These are phyloP conservation scores for Hansenula sp. DNA, from an alignment of 1,139 yeast species.

Conservation along the genomic window DNA sequence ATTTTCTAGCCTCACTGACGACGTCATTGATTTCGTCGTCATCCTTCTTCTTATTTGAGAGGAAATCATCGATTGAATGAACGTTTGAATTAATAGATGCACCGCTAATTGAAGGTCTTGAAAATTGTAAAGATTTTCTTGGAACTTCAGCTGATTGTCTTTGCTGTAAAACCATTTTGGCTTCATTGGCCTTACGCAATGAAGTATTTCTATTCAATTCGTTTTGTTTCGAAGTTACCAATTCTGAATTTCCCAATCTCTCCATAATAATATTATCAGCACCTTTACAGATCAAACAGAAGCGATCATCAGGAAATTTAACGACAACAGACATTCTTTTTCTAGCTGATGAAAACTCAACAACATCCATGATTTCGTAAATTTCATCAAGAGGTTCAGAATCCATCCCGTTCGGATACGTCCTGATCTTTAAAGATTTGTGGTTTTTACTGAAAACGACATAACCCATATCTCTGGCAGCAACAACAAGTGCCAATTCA, in stretches of 20 bases:
- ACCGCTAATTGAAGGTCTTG: conserved; percentile 17
- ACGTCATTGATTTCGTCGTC: conserved; percentile 59
- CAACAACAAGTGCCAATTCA: conserved; percentile 87
- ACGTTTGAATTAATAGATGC: conserved; percentile 22
- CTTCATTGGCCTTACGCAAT: conserved; percentile 74
- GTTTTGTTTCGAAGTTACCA: conserved; percentile 59
- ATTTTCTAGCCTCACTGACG: conserved; percentile 54
- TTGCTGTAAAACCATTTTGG: conserved; percentile 66
- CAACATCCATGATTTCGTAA: conserved; percentile 71
- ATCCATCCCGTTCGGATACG: conserved; percentile 82
- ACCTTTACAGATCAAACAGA: conserved; percentile 85
- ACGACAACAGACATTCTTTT: conserved; percentile 94
- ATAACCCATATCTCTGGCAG: conserved; percentile 92
- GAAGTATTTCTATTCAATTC: conserved; percentile 60
- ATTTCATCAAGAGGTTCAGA: conserved; percentile 57
- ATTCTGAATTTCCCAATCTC: conserved; percentile 50
- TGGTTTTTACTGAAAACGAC: conserved; percentile 69
- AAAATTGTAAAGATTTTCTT: conserved; percentile 22
- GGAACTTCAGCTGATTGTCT: conserved; percentile 27
- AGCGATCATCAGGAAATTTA: conserved; percentile 72
- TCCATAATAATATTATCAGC: conserved; percentile 94
- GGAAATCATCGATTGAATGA: conserved; percentile 53
- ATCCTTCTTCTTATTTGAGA: conserved; percentile 42
- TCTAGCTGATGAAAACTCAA: conserved; percentile 84
- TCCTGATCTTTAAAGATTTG: conserved; percentile 57